A percentile compares a stretch with the other conserved stretches of the same genome.
These are phyloP conservation scores for Noccaea bulbosa DNA, from an alignment of 345 rosid species.

Conservation along the genomic window DNA sequence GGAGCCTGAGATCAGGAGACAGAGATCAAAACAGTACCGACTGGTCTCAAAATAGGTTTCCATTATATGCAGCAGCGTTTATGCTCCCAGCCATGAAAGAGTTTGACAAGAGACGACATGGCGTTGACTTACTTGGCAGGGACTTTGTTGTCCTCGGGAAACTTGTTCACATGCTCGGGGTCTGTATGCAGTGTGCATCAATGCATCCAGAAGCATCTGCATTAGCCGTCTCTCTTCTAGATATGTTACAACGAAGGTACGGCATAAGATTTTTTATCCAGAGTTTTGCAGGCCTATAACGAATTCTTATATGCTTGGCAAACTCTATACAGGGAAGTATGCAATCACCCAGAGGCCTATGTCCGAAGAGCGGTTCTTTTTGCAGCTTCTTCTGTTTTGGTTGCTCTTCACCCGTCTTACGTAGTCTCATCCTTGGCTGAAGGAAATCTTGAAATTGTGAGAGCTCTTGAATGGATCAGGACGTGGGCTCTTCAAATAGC, in stretches of 20 bases:
- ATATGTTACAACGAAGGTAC: conserved; percentile 87
- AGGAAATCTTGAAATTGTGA: conserved; percentile 70
- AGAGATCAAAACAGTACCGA: conserved; percentile 53
- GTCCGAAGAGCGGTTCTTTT: conserved; percentile 90
- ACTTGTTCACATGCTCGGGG: conserved; percentile 91
- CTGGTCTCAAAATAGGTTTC: conserved; percentile 78
- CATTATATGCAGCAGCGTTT: conserved; percentile 86
- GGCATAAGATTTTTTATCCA: neutral
- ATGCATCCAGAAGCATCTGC: conserved; percentile 97
- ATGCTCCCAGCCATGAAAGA: conserved; percentile 99
- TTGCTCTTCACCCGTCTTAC: conserved; percentile 85
- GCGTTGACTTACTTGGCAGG: conserved; percentile 94
- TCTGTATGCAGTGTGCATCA: conserved; percentile 82
- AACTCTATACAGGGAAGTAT: conserved; percentile 69
- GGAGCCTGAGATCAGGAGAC: conserved; percentile 67
- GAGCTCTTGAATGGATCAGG: conserved; percentile 94
- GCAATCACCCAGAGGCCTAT: conserved; percentile 86
- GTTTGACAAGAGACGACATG: conserved; percentile 88
- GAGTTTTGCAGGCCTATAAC: conserved; percentile 1
- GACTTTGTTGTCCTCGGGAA: conserved; percentile 94
- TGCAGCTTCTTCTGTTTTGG: conserved; percentile 78
- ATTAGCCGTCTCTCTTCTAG: conserved; percentile 77
- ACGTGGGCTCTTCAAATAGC: conserved; percentile 75
- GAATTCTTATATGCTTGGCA: conserved; percentile 9
- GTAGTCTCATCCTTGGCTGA: conserved; percentile 72